These are phyloP conservation scores for Fomitopsis pulvina DNA, from an alignment of 768 basidiomycete genomes.

Conservation along the genomic window DNA sequence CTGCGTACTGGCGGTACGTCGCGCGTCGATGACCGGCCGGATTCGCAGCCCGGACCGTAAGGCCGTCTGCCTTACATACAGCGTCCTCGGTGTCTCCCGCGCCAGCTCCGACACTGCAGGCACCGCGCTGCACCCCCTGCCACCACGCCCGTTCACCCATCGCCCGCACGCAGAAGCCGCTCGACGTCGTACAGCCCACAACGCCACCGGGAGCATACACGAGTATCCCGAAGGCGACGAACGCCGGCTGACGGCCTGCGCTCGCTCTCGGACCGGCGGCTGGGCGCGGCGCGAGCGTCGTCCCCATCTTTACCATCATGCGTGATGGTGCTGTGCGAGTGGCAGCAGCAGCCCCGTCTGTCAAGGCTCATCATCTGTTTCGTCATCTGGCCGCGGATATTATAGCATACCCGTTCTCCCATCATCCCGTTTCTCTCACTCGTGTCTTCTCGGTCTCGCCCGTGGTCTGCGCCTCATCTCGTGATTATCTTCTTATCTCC, in stretches of 20 bases:
- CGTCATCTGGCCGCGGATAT: slow-evolving; percentile 1
- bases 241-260: neutral
- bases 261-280: too few species aligned
- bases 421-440: neutral
- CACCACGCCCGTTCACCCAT: neutral
- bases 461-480: neutral
- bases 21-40: slow-evolving; percentile 33
- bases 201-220: neutral
- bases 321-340: slow-evolving; percentile 1
- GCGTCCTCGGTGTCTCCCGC: neutral
- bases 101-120: neutral
- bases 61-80: neutral
- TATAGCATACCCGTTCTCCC: neutral
- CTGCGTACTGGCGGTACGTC: slow-evolving; percentile 40
- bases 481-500: slow-evolving; percentile 1
- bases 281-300: neutral
- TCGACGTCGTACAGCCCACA: neutral
- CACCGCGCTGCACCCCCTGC: neutral
- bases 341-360: neutral
- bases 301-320: neutral
- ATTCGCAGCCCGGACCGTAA: neutral
- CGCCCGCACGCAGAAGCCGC: neutral
- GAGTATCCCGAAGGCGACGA: too few species aligned
- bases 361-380: neutral
- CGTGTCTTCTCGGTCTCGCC: neutral